Percentiles rank a stretch among this genome's conserved stretches.
Evolutionary conservation across 2,329 filamentous ascomycete species (phyloP).

Genomic region (Orbilia javanica): DNA sequence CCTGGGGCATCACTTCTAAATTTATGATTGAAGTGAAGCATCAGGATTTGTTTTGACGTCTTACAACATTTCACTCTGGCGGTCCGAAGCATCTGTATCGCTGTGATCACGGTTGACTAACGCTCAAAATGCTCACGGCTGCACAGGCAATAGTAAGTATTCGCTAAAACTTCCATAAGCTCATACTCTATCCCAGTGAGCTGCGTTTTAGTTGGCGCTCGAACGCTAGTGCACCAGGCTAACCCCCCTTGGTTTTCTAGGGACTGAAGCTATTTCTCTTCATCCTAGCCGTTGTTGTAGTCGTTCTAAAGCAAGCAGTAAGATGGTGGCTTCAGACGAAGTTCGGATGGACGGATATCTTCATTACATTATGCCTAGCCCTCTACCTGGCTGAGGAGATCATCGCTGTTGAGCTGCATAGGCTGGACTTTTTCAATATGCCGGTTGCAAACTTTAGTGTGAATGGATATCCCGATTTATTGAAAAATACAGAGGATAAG

Average conservation of each 20-base stretch:
- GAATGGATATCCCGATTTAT: conserved; percentile 34
- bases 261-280: conserved; percentile 50
- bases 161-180: not conserved
- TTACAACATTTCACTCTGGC: not conserved
- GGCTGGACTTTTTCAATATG: conserved; percentile 47
- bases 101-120: not conserved
- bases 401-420: conserved; percentile 42
- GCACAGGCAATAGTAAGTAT: conserved; percentile 54
- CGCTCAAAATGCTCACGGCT: conserved; percentile 34
- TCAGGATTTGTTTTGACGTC: conserved; percentile 31
- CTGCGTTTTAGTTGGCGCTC: not conserved
- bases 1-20: conserved; percentile 22
- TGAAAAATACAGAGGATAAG: conserved; percentile 37
- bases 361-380: conserved; percentile 30
- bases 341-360: conserved; percentile 50
- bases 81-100: not conserved
- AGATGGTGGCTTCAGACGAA: conserved; percentile 56
- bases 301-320: conserved; percentile 43
- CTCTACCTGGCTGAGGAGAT: conserved; percentile 49
- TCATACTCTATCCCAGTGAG: not conserved
- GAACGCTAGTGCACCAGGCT: not conserved
- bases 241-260: conserved; percentile 1
- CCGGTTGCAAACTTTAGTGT: conserved; percentile 54
- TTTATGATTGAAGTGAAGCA: conserved; percentile 32
- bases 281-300: conserved; percentile 29